Evolutionary conservation across 2,329 filamentous ascomycete species (phyloP), one percentile per base, ranked within the genome.

Genomic region (Monilinia fructicola): DNA sequence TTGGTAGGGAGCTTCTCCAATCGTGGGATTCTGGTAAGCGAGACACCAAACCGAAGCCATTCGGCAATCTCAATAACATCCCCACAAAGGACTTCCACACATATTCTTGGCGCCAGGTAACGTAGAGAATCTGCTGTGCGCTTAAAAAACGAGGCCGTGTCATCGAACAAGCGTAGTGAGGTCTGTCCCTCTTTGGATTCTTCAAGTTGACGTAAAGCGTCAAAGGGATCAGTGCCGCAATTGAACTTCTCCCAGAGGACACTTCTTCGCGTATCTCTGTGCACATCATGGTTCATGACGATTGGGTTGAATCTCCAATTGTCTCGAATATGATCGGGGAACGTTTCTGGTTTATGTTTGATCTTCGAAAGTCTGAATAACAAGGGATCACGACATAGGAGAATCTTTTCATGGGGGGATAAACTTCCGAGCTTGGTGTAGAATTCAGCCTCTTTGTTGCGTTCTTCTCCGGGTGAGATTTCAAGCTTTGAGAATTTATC

Each of bases 41-140:
- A 26, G 11, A 68, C 38, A 7, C 56, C 67, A 59, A 69, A 68
- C 7, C 62, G 65, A 28, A 71, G 21, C 38, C 53, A 35, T 54
- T 71, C 69, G 21, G 68, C 67, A 55, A 69, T 46, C 23, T 69
- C 67, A 26, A 68, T 52, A 66, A 67, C 69, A 54, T 69, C 68
- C 14, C 68, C 70, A 52, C 66, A 61, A 0, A 68, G n/a, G 52
- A 66, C 56, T 53, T 71, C 70, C 21, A 70, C 54, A 35, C 68
- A 42, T 12, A 71, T 6, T 50, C 70, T 64, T 35, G 48, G 63
- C 21, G 53, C 48, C 12, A 71, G 42, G 3, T 62, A n/a, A 35
- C 54, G 65, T n/a, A 71, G 64, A 40, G 69, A n/a, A 23, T 65
- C 58, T 21, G 68, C 67, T 16, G 53, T 55, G 23, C 62, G 50